A percentile compares a stretch with the other conserved stretches of the same genome.
These are phyloP conservation scores for Cladobotryum mycophilum DNA, from an alignment of 2,329 filamentous ascomycete genomes.

Conservation along the genomic window DNA sequence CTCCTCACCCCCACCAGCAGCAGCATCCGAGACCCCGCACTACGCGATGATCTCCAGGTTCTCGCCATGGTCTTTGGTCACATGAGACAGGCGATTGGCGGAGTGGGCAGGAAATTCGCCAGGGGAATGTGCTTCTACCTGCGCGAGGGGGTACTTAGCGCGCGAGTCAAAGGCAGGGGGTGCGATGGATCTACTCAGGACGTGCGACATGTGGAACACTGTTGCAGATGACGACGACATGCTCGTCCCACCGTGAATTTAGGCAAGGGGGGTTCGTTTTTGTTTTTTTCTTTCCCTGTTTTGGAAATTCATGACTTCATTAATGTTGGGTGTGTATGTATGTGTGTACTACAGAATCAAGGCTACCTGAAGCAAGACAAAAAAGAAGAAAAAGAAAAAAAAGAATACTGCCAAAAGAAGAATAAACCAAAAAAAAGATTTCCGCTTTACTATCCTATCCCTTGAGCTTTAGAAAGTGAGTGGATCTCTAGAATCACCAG, in stretches of 20 bases:
- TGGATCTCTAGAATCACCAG: conserved; percentile 15
- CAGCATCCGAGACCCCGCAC: conserved; percentile 9
- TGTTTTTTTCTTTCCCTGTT: no score
- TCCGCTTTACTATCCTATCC: no score
- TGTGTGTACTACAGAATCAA: no score
- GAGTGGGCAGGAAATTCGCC: conserved; percentile 17
- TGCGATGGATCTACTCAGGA: conserved; percentile 12
- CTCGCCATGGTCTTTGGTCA: conserved; percentile 14
- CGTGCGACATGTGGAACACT: conserved; percentile 16
- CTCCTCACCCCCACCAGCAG: no score
- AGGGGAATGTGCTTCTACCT: conserved; percentile 18
- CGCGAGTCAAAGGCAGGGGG: conserved; percentile 13
- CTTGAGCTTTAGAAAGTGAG: not conserved
- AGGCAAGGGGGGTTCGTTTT: no score
- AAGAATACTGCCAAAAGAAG: not conserved
- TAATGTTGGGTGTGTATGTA: no score
- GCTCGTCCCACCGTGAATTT: not conserved
- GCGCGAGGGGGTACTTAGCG: conserved; percentile 8
- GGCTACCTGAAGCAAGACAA: no score
- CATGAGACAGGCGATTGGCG: conserved; percentile 12
- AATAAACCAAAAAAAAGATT: no score
- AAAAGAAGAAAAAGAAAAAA: not conserved
- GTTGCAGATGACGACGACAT: conserved; percentile 8
- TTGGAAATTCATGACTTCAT: no score
- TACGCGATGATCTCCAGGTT: conserved; percentile 18